Evolutionary conservation across 2,329 filamentous ascomycete genomes (phyloP).

Genomic region (Lasiodiplodia gonubiensis): DNA sequence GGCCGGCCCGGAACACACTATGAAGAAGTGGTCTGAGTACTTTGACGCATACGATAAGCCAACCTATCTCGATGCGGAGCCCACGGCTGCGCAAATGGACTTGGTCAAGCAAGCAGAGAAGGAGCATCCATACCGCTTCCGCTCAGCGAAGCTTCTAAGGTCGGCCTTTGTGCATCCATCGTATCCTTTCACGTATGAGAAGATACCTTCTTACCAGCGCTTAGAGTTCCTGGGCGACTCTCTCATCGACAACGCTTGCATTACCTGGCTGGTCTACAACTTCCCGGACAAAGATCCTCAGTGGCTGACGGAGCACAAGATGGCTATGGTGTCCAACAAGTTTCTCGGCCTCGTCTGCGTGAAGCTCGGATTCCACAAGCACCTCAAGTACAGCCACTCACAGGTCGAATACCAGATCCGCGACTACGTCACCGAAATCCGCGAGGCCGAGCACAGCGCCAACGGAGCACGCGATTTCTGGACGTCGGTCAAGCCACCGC

Average conservation of each 20-base stretch:
- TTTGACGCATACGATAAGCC: constrained; percentile 71
- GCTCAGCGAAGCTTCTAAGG: constrained; percentile 74
- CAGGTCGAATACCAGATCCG: constrained; percentile 58
- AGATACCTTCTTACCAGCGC: constrained; percentile 86
- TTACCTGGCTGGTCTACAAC: constrained; percentile 79
- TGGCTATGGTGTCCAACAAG: constrained; percentile 98
- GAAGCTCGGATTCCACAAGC: constrained; percentile 75
- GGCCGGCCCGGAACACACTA: constrained; percentile 69
- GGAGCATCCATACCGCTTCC: constrained; percentile 70
- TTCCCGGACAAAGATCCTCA: constrained; percentile 85
- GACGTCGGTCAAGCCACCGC: constrained; percentile 60
- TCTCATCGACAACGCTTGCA: constrained; percentile 82
- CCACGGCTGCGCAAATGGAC: constrained; percentile 71
- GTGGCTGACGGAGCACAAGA: constrained; percentile 98
- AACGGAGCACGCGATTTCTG: constrained; percentile 43
- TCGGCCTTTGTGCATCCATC: constrained; percentile 91
- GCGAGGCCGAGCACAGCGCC: constrained; percentile 56
- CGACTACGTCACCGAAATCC: constrained; percentile 63
- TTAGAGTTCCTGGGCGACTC: constrained; percentile 93
- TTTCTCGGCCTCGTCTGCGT: constrained; percentile 86
- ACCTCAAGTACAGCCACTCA: constrained; percentile 63
- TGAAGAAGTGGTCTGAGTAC: constrained; percentile 76
- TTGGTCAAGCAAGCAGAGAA: constrained; percentile 68
- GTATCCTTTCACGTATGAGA: constrained; percentile 73
- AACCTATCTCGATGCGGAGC: constrained; percentile 67